Evolutionary conservation across 192 early-diverging fungal species (phyloP).

Genomic region (Oehlia diaphana): DNA sequence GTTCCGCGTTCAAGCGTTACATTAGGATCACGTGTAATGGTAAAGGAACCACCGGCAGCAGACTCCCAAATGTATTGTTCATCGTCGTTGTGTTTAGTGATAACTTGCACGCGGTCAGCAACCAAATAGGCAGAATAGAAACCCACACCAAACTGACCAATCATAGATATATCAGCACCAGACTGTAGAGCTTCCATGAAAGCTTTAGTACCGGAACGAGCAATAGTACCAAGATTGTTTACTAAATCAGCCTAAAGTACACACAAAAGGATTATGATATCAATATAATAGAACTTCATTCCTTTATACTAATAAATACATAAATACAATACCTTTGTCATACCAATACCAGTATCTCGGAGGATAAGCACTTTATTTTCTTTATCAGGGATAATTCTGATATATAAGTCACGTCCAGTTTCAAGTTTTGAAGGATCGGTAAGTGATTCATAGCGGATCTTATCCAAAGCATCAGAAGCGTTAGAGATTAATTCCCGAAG

Average conservation of each 20-base stretch:
- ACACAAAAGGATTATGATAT: not conserved
- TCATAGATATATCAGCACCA: slow-evolving; percentile 99
- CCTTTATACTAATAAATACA: not conserved
- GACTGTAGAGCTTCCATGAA: slow-evolving; percentile 98
- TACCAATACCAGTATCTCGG: slow-evolving; percentile 90
- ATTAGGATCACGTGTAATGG: slow-evolving; percentile 94
- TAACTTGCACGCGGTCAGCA: slow-evolving; percentile 93
- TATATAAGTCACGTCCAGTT: slow-evolving; percentile 90
- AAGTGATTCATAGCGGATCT: slow-evolving; percentile 97
- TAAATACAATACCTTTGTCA: slow-evolving; percentile 66
- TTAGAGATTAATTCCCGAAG: slow-evolving; percentile 98
- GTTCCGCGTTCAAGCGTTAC: slow-evolving; percentile 92
- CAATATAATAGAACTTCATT: not conserved
- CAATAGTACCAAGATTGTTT: slow-evolving; percentile 99
- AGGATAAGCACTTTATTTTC: slow-evolving; percentile 86
- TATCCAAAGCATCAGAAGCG: slow-evolving; percentile 91
- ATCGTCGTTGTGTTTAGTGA: slow-evolving; percentile 97
- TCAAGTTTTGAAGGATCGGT: slow-evolving; percentile 94
- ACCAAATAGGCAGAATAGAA: slow-evolving; percentile 99
- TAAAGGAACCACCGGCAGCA: slow-evolving; percentile 87
- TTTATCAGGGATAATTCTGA: slow-evolving; percentile 86
- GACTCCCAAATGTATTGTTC: slow-evolving; percentile 97
- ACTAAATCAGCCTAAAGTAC: slow-evolving; percentile 74
- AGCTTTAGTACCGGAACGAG: slow-evolving; percentile 99
- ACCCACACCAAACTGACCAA: slow-evolving; percentile 99